Evolutionary conservation across 345 rosid species (phyloP).

Genomic region (Cardamine chenopodiifolia): DNA sequence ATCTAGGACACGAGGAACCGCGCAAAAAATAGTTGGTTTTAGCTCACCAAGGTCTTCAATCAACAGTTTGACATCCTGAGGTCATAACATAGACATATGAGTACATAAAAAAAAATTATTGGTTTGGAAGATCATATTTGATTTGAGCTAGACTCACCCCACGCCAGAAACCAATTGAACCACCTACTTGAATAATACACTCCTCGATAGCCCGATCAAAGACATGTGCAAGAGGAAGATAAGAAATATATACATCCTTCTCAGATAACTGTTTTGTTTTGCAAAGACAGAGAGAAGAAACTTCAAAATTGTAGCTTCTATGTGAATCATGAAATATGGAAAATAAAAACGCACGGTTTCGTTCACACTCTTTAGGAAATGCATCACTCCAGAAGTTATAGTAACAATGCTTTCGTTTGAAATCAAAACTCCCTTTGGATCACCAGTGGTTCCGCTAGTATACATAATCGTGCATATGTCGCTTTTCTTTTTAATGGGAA

Average conservation of each 20-base stretch:
- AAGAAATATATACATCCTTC: constrained; percentile 81
- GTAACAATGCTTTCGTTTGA: constrained; percentile 86
- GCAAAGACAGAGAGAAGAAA: neutral
- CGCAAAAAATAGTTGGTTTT: constrained; percentile 87
- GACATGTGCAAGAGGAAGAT: constrained; percentile 97
- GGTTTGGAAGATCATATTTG: neutral
- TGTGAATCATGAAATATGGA: neutral
- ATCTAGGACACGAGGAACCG: constrained; percentile 95
- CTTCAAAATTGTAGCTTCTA: neutral
- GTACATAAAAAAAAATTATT: neutral
- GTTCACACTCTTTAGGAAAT: constrained; percentile 60
- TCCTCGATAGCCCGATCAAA: constrained; percentile 95
- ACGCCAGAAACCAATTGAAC: constrained; percentile 91
- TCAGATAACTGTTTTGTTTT: constrained; percentile 23
- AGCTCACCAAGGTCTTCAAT: constrained; percentile 91
- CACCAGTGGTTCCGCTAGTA: constrained; percentile 99
- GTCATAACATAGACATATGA: neutral
- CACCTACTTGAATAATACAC: constrained; percentile 71
- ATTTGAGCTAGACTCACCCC: constrained; percentile 64
- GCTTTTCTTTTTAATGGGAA: constrained; percentile 64
- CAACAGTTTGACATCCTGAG: constrained; percentile 86
- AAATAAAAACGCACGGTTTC: constrained; percentile 52
- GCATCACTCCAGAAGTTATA: constrained; percentile 71
- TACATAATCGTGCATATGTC: constrained; percentile 97
- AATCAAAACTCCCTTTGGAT: constrained; percentile 94